These are phyloP conservation scores for Cyberlindnera sargentensis DNA, from an alignment of 805 yeast genomes.

Conservation along the genomic window DNA sequence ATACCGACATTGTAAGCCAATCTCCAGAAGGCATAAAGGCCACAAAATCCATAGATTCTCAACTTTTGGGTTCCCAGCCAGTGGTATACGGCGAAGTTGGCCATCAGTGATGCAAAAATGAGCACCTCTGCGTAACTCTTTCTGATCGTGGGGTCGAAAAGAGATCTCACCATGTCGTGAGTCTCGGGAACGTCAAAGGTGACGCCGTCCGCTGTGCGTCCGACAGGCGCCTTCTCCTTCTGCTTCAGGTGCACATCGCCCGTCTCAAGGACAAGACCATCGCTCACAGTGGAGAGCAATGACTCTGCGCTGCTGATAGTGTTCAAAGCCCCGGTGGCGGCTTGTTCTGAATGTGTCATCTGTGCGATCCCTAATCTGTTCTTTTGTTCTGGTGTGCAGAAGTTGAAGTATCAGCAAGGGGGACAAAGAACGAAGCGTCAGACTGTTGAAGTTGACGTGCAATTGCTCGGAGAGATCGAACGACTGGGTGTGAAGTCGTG, in stretches of 20 bases:
- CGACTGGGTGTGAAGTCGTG: no score
- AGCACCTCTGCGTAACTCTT: slow-evolving; percentile 62
- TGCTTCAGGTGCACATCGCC: background rate
- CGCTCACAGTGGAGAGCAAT: background rate
- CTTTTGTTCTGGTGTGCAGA: no score
- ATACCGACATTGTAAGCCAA: slow-evolving; percentile 73
- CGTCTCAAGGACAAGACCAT: no score
- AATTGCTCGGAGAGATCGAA: no score
- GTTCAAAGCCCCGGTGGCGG: background rate
- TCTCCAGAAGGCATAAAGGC: slow-evolving; percentile 68
- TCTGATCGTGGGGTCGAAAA: slow-evolving; percentile 67
- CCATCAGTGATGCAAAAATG: slow-evolving; percentile 40
- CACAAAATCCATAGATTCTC: slow-evolving; percentile 32
- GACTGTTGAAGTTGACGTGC: no score
- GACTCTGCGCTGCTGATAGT: background rate
- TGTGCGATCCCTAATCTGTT: no score
- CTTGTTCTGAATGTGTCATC: no score
- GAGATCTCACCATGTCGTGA: slow-evolving; percentile 76
- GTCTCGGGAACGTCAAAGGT: slow-evolving; percentile 41
- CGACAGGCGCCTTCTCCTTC: slow-evolving; percentile 5
- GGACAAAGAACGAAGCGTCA: no score
- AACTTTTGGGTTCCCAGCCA: slow-evolving; percentile 16
- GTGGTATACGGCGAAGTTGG: slow-evolving; percentile 29
- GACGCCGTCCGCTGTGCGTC: slow-evolving; percentile 24
- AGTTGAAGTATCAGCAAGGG: no score